Evolutionary conservation across 2,329 filamentous ascomycete genomes (phyloP), one percentile per base, ranked within the genome.

Genomic region (Truncatella angustata): DNA sequence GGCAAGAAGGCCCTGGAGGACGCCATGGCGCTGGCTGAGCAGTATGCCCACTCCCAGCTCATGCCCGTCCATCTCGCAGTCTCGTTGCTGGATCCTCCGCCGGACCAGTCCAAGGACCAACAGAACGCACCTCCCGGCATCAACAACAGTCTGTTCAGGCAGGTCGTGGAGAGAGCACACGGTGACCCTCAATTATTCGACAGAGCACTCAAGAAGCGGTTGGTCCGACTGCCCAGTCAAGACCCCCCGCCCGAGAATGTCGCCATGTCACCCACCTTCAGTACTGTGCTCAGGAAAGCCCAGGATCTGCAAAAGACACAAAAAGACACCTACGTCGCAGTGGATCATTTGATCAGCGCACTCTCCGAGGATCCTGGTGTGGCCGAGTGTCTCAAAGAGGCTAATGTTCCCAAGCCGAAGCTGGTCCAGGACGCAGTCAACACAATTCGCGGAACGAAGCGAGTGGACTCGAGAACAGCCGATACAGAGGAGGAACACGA

Each of bases 231-330:
- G 63, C 93, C 94, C 4, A 95, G 90, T 66, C 94, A 99, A 74
- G 91, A 97, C 61, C 94, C 94, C 12, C 92, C 94, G 11, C 94
- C 94, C 55, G 93, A 97, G 67, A 84, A 88, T 60, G 86, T 96
- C 52, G 85, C 89, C 50, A 84, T 96, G 63, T 86, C 92, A 10
- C 91, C 91, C 1, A 78, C 85, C 7, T 92, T 97, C 72, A 84
- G 87, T 56, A 90, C 88, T 61, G 82, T 97, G 52, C 79, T 99
- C 48, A 84, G 91, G 60, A 84, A 90, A 60, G 91, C 94, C 2
- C 86, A 89, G 69, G 91, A 97, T 28, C 73, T 99, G 50, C 93
- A 95, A 63, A 96, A 95, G 74, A 91, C 92, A n/a, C 94, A 99
- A 65, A 97, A 97, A 64, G 94, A 99, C 69, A 90, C 85, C 58